Base-by-base conservation (phyloP, 2,329 filamentous ascomycete genomes). In the Thermoascus crustaceus region DNA sequence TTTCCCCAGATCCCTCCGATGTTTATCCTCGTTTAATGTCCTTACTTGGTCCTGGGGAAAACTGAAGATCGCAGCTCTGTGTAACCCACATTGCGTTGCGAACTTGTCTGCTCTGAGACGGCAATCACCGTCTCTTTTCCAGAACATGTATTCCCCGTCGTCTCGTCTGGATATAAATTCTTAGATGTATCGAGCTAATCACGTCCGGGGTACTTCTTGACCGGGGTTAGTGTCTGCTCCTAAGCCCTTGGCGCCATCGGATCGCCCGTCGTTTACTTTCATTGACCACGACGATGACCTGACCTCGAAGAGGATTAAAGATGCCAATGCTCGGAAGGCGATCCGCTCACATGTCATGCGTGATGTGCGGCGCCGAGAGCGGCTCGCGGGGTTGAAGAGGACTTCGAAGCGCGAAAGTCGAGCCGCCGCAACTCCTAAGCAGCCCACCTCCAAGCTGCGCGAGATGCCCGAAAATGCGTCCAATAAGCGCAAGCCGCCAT, bases 291-390 rank as follows among this genome's bases (percentile, higher is more conserved):
- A 60, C 40, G 55, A 63, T 40, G 58, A 63, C 35, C 40, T 63
- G 40, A 48, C 51, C 16, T 57, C 55, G 18, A 61, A 61, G 37
- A 45, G 54, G 30, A 63, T 63, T 43, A 60, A 53, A 39, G 53
- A 63, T 48, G 50, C 48, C 34, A 54, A 57, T 41, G 57, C 60
- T 19, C 54, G 59, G 27, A 60, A 61, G 43, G 54, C 54, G 8
- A 64, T 64, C 30, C 57, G 61, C 10, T 64, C 61, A 9, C 61
- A 64, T 55, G 61, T 64, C 11, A 64, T 64, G 61, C 58, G 60
- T 25, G 54, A 63, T 43, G 61, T 64, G 10, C 61, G 61, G 24
- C 55, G 58, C 19, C 52, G 56, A n/a, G 61, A 64, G 41, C 48
- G 55, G 34, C 53, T 61, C 4, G 57, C 57, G 9, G 61, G 61